Conservation (phyloP, 2,329 filamentous ascomycete genomes). For the Atkinsonella hypoxylon region DNA sequence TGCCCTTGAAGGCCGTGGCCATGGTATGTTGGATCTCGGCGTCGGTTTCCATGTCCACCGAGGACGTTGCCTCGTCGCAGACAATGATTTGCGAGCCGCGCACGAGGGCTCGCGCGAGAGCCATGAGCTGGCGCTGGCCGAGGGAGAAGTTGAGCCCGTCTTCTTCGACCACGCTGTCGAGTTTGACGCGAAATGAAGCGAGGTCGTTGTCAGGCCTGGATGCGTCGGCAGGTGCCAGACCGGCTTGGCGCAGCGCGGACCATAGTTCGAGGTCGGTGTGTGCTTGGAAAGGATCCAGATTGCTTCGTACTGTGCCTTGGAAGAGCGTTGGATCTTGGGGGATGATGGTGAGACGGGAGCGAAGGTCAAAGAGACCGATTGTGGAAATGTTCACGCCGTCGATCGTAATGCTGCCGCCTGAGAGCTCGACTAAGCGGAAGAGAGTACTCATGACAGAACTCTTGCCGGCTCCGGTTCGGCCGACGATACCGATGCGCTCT, state of each 20-base stretch:
- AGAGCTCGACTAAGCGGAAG: slow-evolving; percentile 62
- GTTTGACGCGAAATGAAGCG: slow-evolving; percentile 60
- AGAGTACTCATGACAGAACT: slow-evolving; percentile 73
- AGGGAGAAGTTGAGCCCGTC: slow-evolving; percentile 94
- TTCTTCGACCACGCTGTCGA: slow-evolving; percentile 80
- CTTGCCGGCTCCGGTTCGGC: slow-evolving; percentile 73
- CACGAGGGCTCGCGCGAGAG: slow-evolving; percentile 80
- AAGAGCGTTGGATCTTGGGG: slow-evolving; percentile 78
- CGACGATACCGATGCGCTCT: slow-evolving; percentile 71
- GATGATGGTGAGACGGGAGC: slow-evolving; percentile 69
- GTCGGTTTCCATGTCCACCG: slow-evolving; percentile 92
- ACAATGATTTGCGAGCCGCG: slow-evolving; percentile 84
- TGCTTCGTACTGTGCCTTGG: slow-evolving; percentile 65
- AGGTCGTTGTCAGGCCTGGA: slow-evolving; percentile 64
- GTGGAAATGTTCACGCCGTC: slow-evolving; percentile 59
- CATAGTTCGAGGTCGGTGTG: slow-evolving; percentile 68
- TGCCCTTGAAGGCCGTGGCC: slow-evolving; percentile 69
- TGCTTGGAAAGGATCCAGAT: slow-evolving; percentile 71
- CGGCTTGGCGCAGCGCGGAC: slow-evolving; percentile 65
- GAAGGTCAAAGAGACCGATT: slow-evolving; percentile 62
- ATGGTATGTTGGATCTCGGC: slow-evolving; percentile 91
- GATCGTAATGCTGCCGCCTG: slow-evolving; percentile 48
- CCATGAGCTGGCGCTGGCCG: slow-evolving; percentile 91
- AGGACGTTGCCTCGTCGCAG: slow-evolving; percentile 90
- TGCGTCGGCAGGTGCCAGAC: slow-evolving; percentile 49